Evolutionary conservation across 345 rosid genomes (phyloP).

Genomic region (Boechera divaricarpa): DNA sequence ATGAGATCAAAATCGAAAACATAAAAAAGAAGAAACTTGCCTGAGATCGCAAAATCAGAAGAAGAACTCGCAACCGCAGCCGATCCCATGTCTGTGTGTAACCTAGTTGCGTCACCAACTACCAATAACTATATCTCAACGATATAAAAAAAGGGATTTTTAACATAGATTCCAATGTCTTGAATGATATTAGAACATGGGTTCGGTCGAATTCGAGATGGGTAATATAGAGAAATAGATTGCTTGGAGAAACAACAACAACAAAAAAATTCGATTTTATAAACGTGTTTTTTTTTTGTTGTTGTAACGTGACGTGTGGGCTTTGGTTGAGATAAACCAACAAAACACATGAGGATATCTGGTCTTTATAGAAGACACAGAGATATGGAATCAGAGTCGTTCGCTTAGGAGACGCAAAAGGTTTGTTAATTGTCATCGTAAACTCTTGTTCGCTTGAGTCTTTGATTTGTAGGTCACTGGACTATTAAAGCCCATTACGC

Average conservation of each 20-base stretch:
- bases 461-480: background rate
- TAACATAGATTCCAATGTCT: slow-evolving; percentile 36
- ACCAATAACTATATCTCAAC: slow-evolving; percentile 21
- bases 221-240: slow-evolving; percentile 11
- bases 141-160: slow-evolving; percentile 32
- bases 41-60: slow-evolving; percentile 44
- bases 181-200: slow-evolving; percentile 27
- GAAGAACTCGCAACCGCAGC: slow-evolving; percentile 36
- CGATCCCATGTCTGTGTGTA: slow-evolving; percentile 42
- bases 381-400: background rate
- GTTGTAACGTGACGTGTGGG: slow-evolving; percentile 48
- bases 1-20: background rate
- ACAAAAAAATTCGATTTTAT: background rate
- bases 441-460: background rate
- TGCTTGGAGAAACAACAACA: slow-evolving; percentile 11
- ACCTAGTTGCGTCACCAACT: slow-evolving; percentile 11
- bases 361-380: slow-evolving; percentile 16
- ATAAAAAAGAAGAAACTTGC: slow-evolving; percentile 28
- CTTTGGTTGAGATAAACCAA: slow-evolving; percentile 37
- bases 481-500: slow-evolving; percentile 26
- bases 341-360: slow-evolving; percentile 11
- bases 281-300: background rate
- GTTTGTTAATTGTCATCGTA: background rate
- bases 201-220: slow-evolving; percentile 31
- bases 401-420: slow-evolving; percentile 5